Conservation (phyloP, 352 stramenopile species). For the Globisporangium takayamanum region DNA sequence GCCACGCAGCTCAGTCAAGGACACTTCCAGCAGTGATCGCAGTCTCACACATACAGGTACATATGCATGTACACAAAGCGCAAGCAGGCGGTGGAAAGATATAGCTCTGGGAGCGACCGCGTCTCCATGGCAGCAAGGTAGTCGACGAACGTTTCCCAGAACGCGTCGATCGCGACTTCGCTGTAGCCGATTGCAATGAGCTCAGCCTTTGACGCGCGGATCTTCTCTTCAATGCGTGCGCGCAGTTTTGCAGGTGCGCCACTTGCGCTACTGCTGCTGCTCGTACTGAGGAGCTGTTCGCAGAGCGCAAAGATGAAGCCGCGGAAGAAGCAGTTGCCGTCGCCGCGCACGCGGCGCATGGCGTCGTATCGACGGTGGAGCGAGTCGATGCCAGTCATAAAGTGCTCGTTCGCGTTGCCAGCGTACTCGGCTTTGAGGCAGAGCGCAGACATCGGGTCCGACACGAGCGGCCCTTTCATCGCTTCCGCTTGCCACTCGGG, state of each 20-base stretch:
- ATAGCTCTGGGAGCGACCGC: slow-evolving; percentile 53
- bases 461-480: slow-evolving; percentile 32
- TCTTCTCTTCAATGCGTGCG: slow-evolving; percentile 43
- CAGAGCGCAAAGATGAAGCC: slow-evolving; percentile 87
- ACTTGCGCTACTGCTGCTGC: not conserved
- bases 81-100: slow-evolving; percentile 17
- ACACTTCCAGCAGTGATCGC: slow-evolving; percentile 4
- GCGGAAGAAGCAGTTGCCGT: slow-evolving; percentile 92
- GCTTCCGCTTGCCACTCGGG: slow-evolving; percentile 5
- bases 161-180: slow-evolving; percentile 89
- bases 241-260: slow-evolving; percentile 22
- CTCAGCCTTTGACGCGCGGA: slow-evolving; percentile 61
- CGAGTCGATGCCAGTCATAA: slow-evolving; percentile 61
- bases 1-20: slow-evolving; percentile 15
- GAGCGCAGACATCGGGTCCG: slow-evolving; percentile 47
- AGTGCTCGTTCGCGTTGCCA: slow-evolving; percentile 67
- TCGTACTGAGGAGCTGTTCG: slow-evolving; percentile 47
- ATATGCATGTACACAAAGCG: slow-evolving; percentile 9
- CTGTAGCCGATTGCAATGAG: slow-evolving; percentile 86
- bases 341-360: slow-evolving; percentile 79
- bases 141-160: slow-evolving; percentile 91
- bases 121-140: slow-evolving; percentile 78
- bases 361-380: slow-evolving; percentile 61
- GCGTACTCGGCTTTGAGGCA: slow-evolving; percentile 64
- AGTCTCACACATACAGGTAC: not conserved